Percentiles rank a stretch among this genome's conserved stretches.
These are phyloP conservation scores for Ehretia macrophylla DNA, from an alignment of 257 asterid genomes.

Conservation along the genomic window DNA sequence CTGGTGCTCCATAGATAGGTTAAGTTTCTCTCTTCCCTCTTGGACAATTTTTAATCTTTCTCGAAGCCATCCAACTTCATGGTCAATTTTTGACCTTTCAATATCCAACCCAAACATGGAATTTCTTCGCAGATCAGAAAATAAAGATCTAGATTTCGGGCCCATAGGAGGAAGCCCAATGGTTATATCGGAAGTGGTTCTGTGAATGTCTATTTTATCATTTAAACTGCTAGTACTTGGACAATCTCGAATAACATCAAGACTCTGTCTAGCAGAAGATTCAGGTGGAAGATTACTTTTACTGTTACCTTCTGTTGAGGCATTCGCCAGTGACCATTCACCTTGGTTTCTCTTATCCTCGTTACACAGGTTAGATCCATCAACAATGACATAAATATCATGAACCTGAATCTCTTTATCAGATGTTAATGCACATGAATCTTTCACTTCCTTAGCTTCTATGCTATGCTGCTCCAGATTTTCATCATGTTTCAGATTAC, in stretches of 20 bases:
- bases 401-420: slow-evolving; percentile 26
- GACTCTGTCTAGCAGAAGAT: slow-evolving; percentile 21
- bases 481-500: slow-evolving; percentile 6
- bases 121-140: slow-evolving; percentile 33
- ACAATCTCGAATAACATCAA: slow-evolving; percentile 7
- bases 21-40: slow-evolving; percentile 71
- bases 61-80: slow-evolving; percentile 55
- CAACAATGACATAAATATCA: slow-evolving; percentile 31
- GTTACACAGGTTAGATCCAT: slow-evolving; percentile 16
- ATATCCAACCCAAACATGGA: slow-evolving; percentile 44
- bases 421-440: slow-evolving; percentile 4
- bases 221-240: slow-evolving; percentile 19
- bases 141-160: slow-evolving; percentile 26
- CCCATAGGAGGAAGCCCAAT: slow-evolving; percentile 56
- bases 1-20: slow-evolving; percentile 42
- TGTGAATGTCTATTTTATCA: slow-evolving; percentile 28
- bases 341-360: slow-evolving; percentile 7
- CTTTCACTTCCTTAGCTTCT: not conserved
- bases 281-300: slow-evolving; percentile 21
- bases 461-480: slow-evolving; percentile 4
- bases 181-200: slow-evolving; percentile 30
- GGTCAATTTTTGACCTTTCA: slow-evolving; percentile 58
- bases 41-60: slow-evolving; percentile 63
- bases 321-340: not conserved
- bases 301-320: slow-evolving; percentile 11